Percentiles rank a stretch among this genome's conserved stretches.
These are phyloP conservation scores for Candolleomyces aberdarensis DNA, from an alignment of 768 basidiomycete genomes.

Conservation along the genomic window DNA sequence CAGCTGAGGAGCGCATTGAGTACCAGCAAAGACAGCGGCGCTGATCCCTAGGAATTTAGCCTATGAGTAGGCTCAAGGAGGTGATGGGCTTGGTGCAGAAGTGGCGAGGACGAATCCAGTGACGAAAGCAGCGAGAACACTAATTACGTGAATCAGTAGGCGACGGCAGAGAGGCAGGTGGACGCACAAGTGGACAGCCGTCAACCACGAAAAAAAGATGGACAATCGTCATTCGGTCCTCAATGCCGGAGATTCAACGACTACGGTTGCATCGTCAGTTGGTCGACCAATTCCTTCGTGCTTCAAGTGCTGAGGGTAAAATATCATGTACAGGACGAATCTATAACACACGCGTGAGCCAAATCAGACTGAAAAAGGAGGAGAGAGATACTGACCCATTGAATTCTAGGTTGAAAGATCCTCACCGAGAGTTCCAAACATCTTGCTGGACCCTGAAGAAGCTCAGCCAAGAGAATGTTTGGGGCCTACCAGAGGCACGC, in stretches of 20 bases:
- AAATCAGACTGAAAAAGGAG: neutral
- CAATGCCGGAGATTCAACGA: constrained; percentile 45
- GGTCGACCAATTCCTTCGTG: constrained; percentile 33
- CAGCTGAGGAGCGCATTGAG: constrained; percentile 80
- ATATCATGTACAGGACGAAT: constrained; percentile 85
- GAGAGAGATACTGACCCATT: constrained; percentile 58
- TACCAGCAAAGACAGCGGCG: constrained; percentile 70
- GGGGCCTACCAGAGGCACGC: constrained; percentile 63
- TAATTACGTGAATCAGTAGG: constrained; percentile 19
- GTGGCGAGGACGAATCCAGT: constrained; percentile 64
- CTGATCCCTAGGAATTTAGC: constrained; percentile 86
- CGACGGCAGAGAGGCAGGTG: neutral
- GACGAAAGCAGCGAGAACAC: constrained; percentile 52
- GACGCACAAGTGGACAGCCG: constrained; percentile 70
- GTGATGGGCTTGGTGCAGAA: constrained; percentile 31
- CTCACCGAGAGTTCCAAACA: constrained; percentile 84
- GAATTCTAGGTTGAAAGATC: constrained; percentile 73
- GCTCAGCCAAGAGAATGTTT: neutral
- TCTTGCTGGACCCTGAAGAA: constrained; percentile 53
- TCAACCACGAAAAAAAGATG: constrained; percentile 67
- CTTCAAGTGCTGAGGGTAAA: constrained; percentile 86
- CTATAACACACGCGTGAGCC: constrained; percentile 38
- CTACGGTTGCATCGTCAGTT: constrained; percentile 48
- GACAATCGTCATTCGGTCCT: constrained; percentile 80
- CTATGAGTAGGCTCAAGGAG: constrained; percentile 45